phyloP scores from a whole-genome alignment of 2,329 filamentous ascomycete species.

The Beauveria bassiana region DNA sequence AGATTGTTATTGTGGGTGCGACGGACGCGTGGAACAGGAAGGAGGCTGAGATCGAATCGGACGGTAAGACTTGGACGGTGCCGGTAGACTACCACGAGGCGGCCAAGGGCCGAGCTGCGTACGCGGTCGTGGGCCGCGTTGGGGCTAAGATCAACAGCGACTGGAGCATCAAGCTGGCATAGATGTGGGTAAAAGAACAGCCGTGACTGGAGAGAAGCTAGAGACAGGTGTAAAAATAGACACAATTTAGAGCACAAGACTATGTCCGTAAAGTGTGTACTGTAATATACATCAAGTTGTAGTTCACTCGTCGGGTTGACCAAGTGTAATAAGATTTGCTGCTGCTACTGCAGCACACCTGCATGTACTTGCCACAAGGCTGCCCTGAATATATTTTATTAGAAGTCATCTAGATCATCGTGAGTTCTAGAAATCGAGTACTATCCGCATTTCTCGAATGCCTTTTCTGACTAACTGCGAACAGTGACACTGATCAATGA shows the following conservation, averaged over 20 bases:
- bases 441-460: no score
- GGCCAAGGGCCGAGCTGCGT: conserved; percentile 39
- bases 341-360: conserved; percentile 10
- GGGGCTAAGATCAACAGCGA: conserved; percentile 45
- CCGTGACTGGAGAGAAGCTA: not conserved
- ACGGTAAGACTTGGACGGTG: conserved; percentile 46
- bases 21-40: conserved; percentile 62
- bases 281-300: no score
- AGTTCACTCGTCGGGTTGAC: no score
- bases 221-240: not conserved
- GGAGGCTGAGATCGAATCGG: conserved; percentile 48
- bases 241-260: not conserved
- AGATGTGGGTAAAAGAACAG: not conserved
- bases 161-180: conserved; percentile 38
- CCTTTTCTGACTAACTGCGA: no score
- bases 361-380: no score
- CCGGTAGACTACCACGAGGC: conserved; percentile 53
- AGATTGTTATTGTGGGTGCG: conserved; percentile 75
- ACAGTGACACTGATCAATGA: no score
- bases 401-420: no score
- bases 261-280: no score
- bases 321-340: no score
- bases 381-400: no score
- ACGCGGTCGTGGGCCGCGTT: conserved; percentile 44
- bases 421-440: no score